These are phyloP conservation scores for Aspergillus taichungensis DNA, from an alignment of 495 filamentous ascomycete genomes.

Conservation along the genomic window DNA sequence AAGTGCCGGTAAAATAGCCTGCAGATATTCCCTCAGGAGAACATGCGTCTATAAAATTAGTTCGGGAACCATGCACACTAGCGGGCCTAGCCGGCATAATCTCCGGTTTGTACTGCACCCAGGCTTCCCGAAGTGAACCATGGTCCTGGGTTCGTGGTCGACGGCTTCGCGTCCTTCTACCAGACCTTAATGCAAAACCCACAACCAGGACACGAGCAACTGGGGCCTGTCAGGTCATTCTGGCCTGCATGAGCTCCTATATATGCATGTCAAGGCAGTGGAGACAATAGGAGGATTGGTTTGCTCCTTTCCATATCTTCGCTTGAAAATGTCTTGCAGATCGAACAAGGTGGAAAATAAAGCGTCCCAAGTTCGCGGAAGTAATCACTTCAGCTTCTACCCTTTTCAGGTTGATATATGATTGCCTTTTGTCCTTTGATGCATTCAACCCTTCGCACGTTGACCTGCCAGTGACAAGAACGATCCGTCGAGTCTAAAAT, in stretches of 20 bases:
- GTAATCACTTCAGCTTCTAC: too few species aligned
- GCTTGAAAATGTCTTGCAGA: neutral
- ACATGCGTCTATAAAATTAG: neutral
- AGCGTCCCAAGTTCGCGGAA: too few species aligned
- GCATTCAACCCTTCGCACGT: too few species aligned
- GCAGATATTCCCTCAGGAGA: too few species aligned
- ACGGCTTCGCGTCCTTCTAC: slow-evolving; percentile 7
- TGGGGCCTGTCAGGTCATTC: slow-evolving; percentile 3
- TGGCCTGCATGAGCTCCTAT: slow-evolving; percentile 21
- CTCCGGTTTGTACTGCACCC: slow-evolving; percentile 8
- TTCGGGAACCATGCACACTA: slow-evolving; percentile 9
- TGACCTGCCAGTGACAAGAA: too few species aligned
- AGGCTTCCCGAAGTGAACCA: slow-evolving; percentile 34
- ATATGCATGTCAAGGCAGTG: neutral
- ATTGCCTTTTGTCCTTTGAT: too few species aligned
- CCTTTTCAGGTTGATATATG: too few species aligned
- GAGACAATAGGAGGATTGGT: neutral
- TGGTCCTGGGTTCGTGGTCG: slow-evolving; percentile 30
- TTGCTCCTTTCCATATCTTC: neutral
- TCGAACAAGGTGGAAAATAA: neutral
- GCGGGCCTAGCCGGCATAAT: slow-evolving; percentile 20
- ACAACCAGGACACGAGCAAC: slow-evolving; percentile 18
- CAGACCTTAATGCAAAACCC: slow-evolving; percentile 17
- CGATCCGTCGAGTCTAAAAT: too few species aligned
- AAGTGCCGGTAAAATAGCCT: too few species aligned